These are phyloP conservation scores for Saccharomyces hybrid DNA, from an alignment of 1,139 yeast species.

Conservation along the genomic window DNA sequence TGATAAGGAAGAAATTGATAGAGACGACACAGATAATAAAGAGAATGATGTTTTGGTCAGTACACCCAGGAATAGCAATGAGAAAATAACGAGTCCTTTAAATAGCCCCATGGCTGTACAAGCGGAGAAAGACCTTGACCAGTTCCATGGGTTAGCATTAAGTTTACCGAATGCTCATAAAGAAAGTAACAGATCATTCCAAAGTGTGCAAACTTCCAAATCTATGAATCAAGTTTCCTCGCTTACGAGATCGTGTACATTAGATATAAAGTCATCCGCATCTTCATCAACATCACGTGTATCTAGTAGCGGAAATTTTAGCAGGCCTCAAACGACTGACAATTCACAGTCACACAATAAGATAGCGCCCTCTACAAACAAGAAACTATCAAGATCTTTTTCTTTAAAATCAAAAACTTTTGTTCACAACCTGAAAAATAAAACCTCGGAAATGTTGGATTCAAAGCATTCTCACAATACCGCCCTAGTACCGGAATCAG, in stretches of 20 bases:
- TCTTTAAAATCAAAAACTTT: constrained; percentile 23
- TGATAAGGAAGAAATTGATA: not conserved
- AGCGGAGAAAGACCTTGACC: not conserved
- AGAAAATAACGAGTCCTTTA: constrained; percentile 5
- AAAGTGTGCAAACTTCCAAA: not conserved
- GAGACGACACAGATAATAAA: not conserved
- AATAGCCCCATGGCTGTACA: constrained; percentile 9
- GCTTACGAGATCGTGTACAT: not conserved
- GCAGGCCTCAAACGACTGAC: not conserved
- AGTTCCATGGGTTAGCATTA: not conserved
- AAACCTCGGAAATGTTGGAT: constrained; percentile 6
- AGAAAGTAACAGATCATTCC: not conserved
- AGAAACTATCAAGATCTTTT: constrained; percentile 22
- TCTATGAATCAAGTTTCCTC: not conserved
- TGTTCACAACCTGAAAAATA: constrained; percentile 19
- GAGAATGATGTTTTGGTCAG: not conserved
- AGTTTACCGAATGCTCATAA: not conserved
- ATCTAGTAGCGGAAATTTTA: not conserved
- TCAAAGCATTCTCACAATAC: not conserved
- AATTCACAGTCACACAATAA: not conserved
- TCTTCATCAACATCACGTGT: not conserved
- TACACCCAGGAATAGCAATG: constrained; percentile 3
- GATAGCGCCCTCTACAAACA: not conserved
- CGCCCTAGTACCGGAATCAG: constrained; percentile 11
- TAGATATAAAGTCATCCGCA: not conserved